phyloP scores from a whole-genome alignment of 371 early-diverging fungal species.

The Chytridium lagenaria region DNA sequence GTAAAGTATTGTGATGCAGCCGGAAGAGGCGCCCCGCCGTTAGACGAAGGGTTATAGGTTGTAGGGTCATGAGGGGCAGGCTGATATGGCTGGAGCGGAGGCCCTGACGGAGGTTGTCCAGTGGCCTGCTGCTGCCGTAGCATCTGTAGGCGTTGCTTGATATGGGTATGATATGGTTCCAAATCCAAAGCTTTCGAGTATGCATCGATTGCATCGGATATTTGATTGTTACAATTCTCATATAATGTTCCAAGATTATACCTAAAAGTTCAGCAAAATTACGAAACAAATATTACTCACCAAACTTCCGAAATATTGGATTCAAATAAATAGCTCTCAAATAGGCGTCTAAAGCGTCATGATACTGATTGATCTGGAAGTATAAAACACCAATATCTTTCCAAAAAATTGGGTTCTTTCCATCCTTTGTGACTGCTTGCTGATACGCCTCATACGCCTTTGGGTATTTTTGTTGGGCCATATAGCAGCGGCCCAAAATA shows the following conservation, averaged over 20 bases:
- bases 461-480: constrained; percentile 93
- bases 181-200: constrained; percentile 92
- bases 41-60: not conserved
- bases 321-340: constrained; percentile 93
- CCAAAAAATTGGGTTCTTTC: constrained; percentile 96
- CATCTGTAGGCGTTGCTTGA: constrained; percentile 74
- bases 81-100: constrained; percentile 19
- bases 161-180: constrained; percentile 82
- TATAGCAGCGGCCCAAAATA: constrained; percentile 93
- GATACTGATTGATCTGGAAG: constrained; percentile 93
- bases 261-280: constrained; percentile 32
- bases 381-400: constrained; percentile 98
- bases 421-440: constrained; percentile 94
- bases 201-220: constrained; percentile 96
- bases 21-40: not conserved
- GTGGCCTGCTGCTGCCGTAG: constrained; percentile 28
- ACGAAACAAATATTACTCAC: constrained; percentile 49
- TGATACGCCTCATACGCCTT: constrained; percentile 98
- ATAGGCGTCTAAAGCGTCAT: constrained; percentile 97
- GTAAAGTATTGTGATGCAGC: not conserved
- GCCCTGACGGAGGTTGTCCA: constrained; percentile 18
- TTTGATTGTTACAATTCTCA: constrained; percentile 97
- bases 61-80: not conserved
- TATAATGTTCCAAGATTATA: constrained; percentile 95
- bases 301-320: constrained; percentile 96